A percentile compares a stretch with the other conserved stretches of the same genome.
Conservation (phyloP, 345 rosid genomes). For the Eucalyptus microcorys region DNA sequence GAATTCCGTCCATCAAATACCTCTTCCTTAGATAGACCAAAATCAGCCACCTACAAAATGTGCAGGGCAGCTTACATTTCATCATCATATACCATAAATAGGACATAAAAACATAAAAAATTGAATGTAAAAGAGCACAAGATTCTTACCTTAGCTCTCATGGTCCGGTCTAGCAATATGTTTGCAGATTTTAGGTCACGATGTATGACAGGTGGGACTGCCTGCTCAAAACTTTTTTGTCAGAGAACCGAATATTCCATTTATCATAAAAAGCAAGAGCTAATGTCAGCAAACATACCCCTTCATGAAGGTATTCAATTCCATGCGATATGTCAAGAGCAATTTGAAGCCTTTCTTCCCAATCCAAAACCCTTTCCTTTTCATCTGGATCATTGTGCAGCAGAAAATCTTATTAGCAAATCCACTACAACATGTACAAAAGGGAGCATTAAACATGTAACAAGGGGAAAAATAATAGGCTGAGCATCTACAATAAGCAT, state of each 20-base stretch:
- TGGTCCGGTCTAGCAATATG: constrained; percentile 69
- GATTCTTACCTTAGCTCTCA: constrained; percentile 78
- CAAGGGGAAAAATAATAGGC: neutral
- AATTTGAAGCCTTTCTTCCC: constrained; percentile 84
- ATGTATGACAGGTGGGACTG: constrained; percentile 90
- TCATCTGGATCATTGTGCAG: neutral
- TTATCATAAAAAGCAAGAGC: neutral
- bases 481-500: neutral
- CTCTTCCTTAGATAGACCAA: constrained; percentile 90
- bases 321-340: constrained; percentile 90
- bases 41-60: constrained; percentile 73
- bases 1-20: constrained; percentile 61
- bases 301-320: constrained; percentile 91
- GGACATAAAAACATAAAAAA: neutral
- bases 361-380: constrained; percentile 25
- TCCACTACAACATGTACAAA: neutral
- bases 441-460: neutral
- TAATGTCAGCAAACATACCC: constrained; percentile 26
- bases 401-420: neutral
- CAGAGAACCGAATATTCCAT: neutral
- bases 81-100: neutral
- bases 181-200: constrained; percentile 96
- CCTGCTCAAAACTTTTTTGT: constrained; percentile 26
- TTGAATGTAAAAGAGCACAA: neutral
- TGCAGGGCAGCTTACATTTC: neutral